Base-by-base conservation (phyloP, 805 yeast genomes). In the Cyberlindnera xishuangbannaensis region DNA sequence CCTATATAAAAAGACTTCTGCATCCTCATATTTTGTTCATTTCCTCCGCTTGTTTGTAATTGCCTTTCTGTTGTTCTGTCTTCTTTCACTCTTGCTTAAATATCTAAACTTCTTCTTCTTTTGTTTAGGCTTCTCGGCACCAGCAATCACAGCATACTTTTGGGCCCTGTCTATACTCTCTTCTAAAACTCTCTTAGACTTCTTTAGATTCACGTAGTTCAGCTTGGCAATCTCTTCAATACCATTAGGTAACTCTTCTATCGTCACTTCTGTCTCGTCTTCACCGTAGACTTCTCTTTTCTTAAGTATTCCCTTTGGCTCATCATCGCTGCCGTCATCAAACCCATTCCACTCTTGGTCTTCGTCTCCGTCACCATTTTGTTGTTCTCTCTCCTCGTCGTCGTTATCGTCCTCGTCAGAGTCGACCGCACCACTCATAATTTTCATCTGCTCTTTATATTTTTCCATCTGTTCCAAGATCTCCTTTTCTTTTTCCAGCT, bases 41-140 rank as follows among this genome's bases (percentile, higher is more conserved):
- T 33, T 52, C 50, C 62, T 61, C 41, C 56, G 53, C 39, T 58
- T 61, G 42, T 59, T 60, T 34, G 55, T 47, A 30, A 56, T 60
- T 30, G 58, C 62, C 58, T 71, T 62, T 61, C 71, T 58, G 62
- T 73, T 71, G 39, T 76, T 74, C 15, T 57, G 59, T 48, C 63
- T 76, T 59, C 97, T 73, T 60, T 87, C 96, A 18, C 67, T 61
- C 57, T 86, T 85, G 31, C 92, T 74, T 56, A 88, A 68, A 49
- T 88, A 90, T 61, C 96, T 76, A 53, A 87, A 87, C 69, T 88
- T 88, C 69, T 77, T 80, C 71, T 80, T 81, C 60, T 68, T 73
- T 39, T 45, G 50, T 27, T 48, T 53, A 21, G 47, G 47, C 28
- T 51, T 50, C 17, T 50, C 44, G 14, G 43, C 50, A 8, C 49